A percentile compares a stretch with the other conserved stretches of the same genome.
phyloP scores from a whole-genome alignment of 2,329 filamentous ascomycete genomes.

The Ascochyta lentis region DNA sequence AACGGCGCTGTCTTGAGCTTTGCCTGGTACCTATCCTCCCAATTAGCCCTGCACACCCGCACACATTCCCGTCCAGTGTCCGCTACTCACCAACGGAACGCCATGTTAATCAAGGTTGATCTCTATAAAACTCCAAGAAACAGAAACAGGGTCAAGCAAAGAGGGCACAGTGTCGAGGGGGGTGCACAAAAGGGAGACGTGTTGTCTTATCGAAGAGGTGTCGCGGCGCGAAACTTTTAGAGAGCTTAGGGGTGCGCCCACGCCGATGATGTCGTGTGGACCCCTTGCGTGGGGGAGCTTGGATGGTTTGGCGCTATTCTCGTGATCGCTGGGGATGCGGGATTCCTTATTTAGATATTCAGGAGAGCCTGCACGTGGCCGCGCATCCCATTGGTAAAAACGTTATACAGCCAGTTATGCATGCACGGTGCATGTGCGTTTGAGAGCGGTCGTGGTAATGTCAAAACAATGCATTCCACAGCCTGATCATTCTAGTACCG shows the following conservation, averaged over 20 bases:
- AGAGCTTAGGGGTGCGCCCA: slow-evolving; percentile 10
- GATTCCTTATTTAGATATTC: neutral
- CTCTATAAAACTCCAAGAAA: no score
- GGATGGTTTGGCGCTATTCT: slow-evolving; percentile 3
- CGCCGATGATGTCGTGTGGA: slow-evolving; percentile 25
- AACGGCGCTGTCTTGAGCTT: slow-evolving; percentile 81
- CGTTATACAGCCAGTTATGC: neutral
- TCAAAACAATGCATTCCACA: slow-evolving; percentile 13
- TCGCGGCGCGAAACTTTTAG: slow-evolving; percentile 6
- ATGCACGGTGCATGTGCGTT: neutral
- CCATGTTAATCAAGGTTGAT: slow-evolving; percentile 25
- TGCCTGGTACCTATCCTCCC: slow-evolving; percentile 75
- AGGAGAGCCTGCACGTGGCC: slow-evolving; percentile 8
- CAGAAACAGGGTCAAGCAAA: neutral
- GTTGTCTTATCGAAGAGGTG: neutral
- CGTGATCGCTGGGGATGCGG: slow-evolving; percentile 15
- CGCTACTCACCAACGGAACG: slow-evolving; percentile 52
- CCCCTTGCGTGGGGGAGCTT: slow-evolving; percentile 16
- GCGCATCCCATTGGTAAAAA: neutral
- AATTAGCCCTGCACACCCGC: neutral
- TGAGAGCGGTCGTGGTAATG: neutral
- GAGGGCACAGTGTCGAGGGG: neutral
- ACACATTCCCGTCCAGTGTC: neutral
- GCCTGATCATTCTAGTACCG: slow-evolving; percentile 23
- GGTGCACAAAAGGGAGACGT: neutral